Evolutionary conservation across 2,329 filamentous ascomycete genomes (phyloP), one percentile per base, ranked within the genome.

Genomic region (Colletotrichum agaves): DNA sequence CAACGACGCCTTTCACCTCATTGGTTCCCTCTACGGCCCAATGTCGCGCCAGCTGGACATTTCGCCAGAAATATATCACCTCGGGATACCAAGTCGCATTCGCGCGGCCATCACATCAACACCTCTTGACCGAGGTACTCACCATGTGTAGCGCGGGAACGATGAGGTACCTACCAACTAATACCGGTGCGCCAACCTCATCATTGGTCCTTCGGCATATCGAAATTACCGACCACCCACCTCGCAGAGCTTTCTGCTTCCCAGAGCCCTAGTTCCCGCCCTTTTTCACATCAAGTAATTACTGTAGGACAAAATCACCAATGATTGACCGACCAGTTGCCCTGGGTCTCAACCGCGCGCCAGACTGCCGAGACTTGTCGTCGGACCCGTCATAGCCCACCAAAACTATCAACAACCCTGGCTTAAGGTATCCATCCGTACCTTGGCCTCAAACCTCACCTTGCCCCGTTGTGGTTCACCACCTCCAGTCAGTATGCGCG

Each of bases 391-490:
- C 47, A 33, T 44, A 52, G n/a, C 56, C 35, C 56, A 43, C 33
- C 41, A 47, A 37, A 41, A 41, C 35, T n/a, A 15, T n/a, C 41
- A 17, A 33, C 47, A 23, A 23, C 17, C 56, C 56, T 59, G 35
- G 23, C 50, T 57, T 57, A n/a, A 27, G 23, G 23, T 27, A n/a
- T n/a, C n/a, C n/a, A n/a, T n/a, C n/a, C n/a, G n/a, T n/a, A 59
- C 59, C 56, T 62, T 57, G 63, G 60, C 58, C 57, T 62, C 49
- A 49, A 56, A 37, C 37, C 43, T 56, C 59, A 23, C 37, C 35
- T 21, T 41, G 44, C 58, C 58, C 46, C 43, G 58, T 21, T 12
- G 33, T 31, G 21, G 35, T 49, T 43, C 58, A 23, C 46, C 46
- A 17, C 44, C 33, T 50, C 50, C 19, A 15, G 12, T 35, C 52